Evolutionary conservation across 257 asterid genomes (phyloP).

Genomic region (Misopates orontium): DNA sequence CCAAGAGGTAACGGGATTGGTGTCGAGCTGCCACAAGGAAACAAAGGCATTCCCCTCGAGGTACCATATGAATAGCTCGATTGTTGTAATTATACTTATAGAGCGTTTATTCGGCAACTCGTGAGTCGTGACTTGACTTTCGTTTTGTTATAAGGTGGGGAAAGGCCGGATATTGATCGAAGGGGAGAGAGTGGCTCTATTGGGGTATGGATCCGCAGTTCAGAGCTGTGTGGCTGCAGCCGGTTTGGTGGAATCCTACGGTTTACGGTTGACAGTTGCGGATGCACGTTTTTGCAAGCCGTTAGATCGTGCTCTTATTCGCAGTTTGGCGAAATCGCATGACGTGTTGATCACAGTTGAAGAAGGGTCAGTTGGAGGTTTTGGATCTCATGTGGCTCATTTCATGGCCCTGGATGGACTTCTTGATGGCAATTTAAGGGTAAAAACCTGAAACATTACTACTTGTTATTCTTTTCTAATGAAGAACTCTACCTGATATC

Average conservation of each 20-base stretch:
- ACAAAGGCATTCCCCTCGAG: constrained; percentile 94
- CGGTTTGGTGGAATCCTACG: constrained; percentile 51
- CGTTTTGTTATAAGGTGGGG: constrained; percentile 51
- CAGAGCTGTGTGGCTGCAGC: constrained; percentile 92
- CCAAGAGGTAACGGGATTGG: constrained; percentile 97
- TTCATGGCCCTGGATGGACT: constrained; percentile 94
- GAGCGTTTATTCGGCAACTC: too few species aligned
- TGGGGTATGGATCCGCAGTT: constrained; percentile 88
- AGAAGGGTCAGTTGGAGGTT: constrained; percentile 98
- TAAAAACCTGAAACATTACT: constrained; percentile 20
- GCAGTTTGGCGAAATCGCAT: constrained; percentile 80
- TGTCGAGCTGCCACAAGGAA: constrained; percentile 64
- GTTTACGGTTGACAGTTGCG: constrained; percentile 71
- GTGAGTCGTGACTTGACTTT: background rate
- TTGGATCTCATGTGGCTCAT: constrained; percentile 94
- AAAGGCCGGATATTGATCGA: constrained; percentile 75
- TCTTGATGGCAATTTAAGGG: constrained; percentile 88
- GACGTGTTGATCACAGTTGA: constrained; percentile 83
- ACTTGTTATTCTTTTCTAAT: too few species aligned
- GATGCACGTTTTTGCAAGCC: constrained; percentile 99
- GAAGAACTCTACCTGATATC: too few species aligned
- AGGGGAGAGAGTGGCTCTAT: constrained; percentile 91
- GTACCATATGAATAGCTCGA: constrained; percentile 28
- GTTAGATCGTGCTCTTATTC: constrained; percentile 66
- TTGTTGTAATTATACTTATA: too few species aligned